Evolutionary conservation across 73 alveolate species (phyloP), one percentile per base, ranked within the genome.

Genomic region (Paramecium tetraurelia): DNA sequence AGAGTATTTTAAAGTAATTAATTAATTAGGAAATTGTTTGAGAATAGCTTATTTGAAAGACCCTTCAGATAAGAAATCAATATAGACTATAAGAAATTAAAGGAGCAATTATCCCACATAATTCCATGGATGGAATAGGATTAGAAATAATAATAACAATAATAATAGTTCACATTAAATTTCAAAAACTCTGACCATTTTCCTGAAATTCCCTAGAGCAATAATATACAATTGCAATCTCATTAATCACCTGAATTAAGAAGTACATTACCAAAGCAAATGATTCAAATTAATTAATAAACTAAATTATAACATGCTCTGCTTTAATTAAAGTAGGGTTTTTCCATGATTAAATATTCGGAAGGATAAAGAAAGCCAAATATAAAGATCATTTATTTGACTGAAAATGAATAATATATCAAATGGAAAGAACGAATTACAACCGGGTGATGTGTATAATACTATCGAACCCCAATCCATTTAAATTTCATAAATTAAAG

Each of bases 361-460:
- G 59, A 35, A 6, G 59, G 59, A 0, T 75, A 75, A 7, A 29
- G 87, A 75, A 75, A 75, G n/a, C 87, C 87, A 38, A 75, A 75
- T 11, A 38, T 38, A 1, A 75, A 41, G n/a, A 41, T 75, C 1
- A 75, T 75, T 75, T 75, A 75, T 75, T 75, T 75, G 16, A 75
- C 87, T 31, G 58, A 35, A 38, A 75, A 75, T 75, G 59, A 75
- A 38, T 18, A 21, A 75, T 38, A 38, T 20, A 21, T 75, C 4
- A 75, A 75, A 75, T 75, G 87, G 87, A 75, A 75, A 8, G 87
- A 75, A 2, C n/a, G 68, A 35, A 75, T 75, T 75, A 36, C 6
- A 75, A 38, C 87, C 87, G 4, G 35, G n/a, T 36, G 87, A 75
- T 75, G n/a, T n/a, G n/a, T n/a, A n/a, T n/a, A n/a, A n/a, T n/a